Evolutionary conservation across 805 yeast genomes (phyloP).

Genomic region (Hanseniaspora guilliermondii): DNA sequence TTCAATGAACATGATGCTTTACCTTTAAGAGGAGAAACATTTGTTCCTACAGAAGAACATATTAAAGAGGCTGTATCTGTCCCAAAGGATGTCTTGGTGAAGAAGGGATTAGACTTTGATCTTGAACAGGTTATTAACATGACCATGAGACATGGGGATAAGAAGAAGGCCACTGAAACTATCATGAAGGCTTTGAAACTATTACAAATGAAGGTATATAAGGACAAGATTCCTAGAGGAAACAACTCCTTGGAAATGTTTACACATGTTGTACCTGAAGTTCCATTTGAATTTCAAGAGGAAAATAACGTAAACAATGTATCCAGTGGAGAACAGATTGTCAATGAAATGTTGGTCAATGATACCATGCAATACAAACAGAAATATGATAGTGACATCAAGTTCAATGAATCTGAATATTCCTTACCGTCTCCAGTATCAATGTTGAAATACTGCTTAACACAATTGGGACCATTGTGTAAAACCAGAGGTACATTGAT

Average conservation of each 20-base stretch:
- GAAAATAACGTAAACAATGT: background rate
- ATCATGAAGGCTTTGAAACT: slow-evolving; percentile 70
- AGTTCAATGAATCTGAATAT: background rate
- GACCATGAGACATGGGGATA: slow-evolving; percentile 87
- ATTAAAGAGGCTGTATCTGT: slow-evolving; percentile 41
- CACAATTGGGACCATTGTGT: slow-evolving; percentile 78
- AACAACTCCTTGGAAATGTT: slow-evolving; percentile 9
- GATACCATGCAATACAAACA: slow-evolving; percentile 1
- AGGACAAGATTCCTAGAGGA: slow-evolving; percentile 39
- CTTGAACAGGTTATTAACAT: slow-evolving; percentile 68
- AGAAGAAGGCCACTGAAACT: slow-evolving; percentile 61
- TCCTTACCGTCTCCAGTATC: slow-evolving; percentile 42
- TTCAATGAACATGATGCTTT: slow-evolving; percentile 16
- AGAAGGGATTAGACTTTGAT: slow-evolving; percentile 46
- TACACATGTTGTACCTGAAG: slow-evolving; percentile 2
- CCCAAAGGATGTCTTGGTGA: slow-evolving; percentile 45
- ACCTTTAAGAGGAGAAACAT: slow-evolving; percentile 22
- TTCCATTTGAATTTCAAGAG: slow-evolving; percentile 1
- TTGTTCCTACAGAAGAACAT: slow-evolving; percentile 57
- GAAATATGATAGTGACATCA: background rate
- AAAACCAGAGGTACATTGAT: slow-evolving; percentile 29
- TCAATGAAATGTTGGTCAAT: background rate
- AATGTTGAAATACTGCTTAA: slow-evolving; percentile 60
- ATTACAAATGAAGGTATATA: slow-evolving; percentile 35
- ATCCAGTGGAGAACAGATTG: background rate